A percentile compares a stretch with the other conserved stretches of the same genome.
Conservation (phyloP, 108 stramenopile genomes). For the Chaetoceros muelleri region DNA sequence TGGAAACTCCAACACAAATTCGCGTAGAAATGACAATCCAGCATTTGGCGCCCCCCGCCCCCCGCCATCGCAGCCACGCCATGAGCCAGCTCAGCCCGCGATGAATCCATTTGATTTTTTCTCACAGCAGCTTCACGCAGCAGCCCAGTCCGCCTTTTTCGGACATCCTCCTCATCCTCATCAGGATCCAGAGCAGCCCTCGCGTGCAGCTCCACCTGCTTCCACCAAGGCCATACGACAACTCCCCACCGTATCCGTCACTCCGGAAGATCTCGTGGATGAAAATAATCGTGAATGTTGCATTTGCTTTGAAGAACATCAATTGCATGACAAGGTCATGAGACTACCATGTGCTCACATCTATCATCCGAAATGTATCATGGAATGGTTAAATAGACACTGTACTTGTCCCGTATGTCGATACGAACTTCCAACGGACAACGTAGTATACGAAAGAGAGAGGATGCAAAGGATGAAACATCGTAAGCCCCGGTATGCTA, state of each 20-base stretch:
- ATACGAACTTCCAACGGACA: conserved; percentile 63
- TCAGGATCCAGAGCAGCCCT: conserved; percentile 4
- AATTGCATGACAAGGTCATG: conserved; percentile 6
- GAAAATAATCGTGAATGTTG: conserved; percentile 63
- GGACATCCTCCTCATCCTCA: background rate
- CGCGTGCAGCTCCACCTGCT: conserved; percentile 19
- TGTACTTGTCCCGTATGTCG: conserved; percentile 77
- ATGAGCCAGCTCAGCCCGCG: background rate
- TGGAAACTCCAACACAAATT: too few relatives aligned
- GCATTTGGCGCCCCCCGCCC: too few relatives aligned
- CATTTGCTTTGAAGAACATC: conserved; percentile 54
- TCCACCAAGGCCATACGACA: conserved; percentile 13
- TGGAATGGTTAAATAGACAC: conserved; percentile 49
- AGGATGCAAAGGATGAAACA: conserved; percentile 51
- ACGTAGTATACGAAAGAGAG: conserved; percentile 51
- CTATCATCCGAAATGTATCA: conserved; percentile 25
- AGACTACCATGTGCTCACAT: conserved; percentile 44
- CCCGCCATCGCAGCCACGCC: too few relatives aligned
- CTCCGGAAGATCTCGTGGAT: conserved; percentile 54
- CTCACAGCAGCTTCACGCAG: background rate
- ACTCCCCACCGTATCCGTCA: conserved; percentile 29
- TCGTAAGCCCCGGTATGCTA: conserved; percentile 50
- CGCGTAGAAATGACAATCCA: too few relatives aligned
- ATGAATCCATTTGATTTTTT: background rate
- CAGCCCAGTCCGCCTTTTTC: background rate